Evolutionary conservation across 345 rosid species (phyloP), one percentile per base, ranked within the genome.

Genomic region (Eucalyptus erythrocorys): DNA sequence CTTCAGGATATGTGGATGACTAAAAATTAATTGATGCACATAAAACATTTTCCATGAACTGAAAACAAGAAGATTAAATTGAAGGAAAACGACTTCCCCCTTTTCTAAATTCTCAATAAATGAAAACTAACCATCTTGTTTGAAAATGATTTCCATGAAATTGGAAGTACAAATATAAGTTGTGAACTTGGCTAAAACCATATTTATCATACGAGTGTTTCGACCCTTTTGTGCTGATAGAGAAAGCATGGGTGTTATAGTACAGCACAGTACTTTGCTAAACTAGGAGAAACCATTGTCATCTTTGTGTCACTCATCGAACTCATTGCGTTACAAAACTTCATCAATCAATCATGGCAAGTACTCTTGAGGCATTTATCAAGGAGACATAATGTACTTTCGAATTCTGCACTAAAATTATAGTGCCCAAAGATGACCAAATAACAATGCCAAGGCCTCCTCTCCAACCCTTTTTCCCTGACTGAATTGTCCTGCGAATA

Each of bases 31-130:
- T 55, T 5, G 12, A 55, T 24, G 5, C 11, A 22, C 6, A 2
- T 5, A 24, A 55, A 55, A 8, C 30, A 5, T 55, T 55, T 32
- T 64, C 19, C 16, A n/a, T n/a, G 37, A 4, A 64, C 3, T 2
- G 10, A n/a, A 64, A 64, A 64, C 0, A 14, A n/a, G 21, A n/a
- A 64, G 1, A 14, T 64, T n/a, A n/a, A 10, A 5, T 30, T 30
- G n/a, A 5, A 7, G 71, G 34, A 6, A 61, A 61, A 61, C 3
- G 1, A 61, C 71, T 30, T 61, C 1, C 16, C 19, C 3, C n/a
- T 64, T 64, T 16, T 19, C 40, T 64, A n/a, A 7, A 64, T 8
- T 16, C 4, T 6, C 40, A 4, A 64, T 11, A 64, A n/a, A 64
- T n/a, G 37, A 64, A n/a, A n/a, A 64, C 6, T 64, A 64, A 64